A percentile compares a stretch with the other conserved stretches of the same genome.
Evolutionary conservation across 257 asterid species (phyloP).

Genomic region (Ligustrum vulgare): DNA sequence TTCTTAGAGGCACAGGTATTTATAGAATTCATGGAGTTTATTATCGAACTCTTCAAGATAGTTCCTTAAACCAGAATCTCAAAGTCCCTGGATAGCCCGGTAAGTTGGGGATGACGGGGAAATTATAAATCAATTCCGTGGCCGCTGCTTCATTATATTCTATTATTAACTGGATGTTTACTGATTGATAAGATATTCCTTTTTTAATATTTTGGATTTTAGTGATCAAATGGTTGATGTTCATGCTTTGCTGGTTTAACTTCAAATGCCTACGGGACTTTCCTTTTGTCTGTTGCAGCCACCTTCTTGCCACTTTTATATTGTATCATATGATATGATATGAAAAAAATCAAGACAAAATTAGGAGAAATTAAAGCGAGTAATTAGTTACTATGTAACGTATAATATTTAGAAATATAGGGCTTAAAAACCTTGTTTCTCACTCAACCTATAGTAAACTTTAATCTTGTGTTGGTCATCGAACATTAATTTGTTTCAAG

Average conservation of each 20-base stretch:
- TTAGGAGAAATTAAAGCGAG: too few species aligned
- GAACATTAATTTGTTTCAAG: too few species aligned
- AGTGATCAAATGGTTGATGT: neutral
- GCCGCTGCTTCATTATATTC: slow-evolving; percentile 18
- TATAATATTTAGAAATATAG: too few species aligned
- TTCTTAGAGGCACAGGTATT: too few species aligned
- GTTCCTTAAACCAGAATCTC: neutral
- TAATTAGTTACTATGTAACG: too few species aligned
- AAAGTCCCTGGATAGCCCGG: neutral
- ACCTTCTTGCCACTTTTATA: neutral
- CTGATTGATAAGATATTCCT: too few species aligned
- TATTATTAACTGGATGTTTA: too few species aligned
- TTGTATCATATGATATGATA: too few species aligned
- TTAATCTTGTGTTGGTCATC: too few species aligned
- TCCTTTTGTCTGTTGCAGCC: neutral
- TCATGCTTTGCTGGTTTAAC: neutral
- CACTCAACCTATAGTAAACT: too few species aligned
- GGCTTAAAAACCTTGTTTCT: too few species aligned
- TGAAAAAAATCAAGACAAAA: too few species aligned
- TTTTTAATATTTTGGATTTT: neutral
- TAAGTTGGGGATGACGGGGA: neutral
- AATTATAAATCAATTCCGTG: slow-evolving; percentile 8
- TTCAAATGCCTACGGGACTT: neutral
- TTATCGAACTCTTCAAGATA: neutral
- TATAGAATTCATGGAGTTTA: neutral